Base-by-base conservation (phyloP, 805 yeast genomes). In the Grigorovia transvaalensis region DNA sequence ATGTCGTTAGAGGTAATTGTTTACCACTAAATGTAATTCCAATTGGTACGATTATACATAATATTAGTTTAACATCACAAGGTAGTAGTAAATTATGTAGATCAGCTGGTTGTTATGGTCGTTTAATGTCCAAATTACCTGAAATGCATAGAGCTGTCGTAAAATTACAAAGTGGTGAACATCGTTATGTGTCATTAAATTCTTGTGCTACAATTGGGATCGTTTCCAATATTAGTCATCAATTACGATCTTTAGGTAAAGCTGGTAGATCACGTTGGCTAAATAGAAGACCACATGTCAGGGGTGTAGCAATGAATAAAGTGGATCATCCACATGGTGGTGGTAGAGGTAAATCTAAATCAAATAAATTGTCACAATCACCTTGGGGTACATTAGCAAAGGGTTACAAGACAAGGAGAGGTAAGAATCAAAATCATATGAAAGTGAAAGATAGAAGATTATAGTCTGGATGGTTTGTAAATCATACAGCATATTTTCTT, bases 241-340 rank as follows among this genome's bases (percentile, higher is more conserved):
- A 86, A 71, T 87, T 88, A 59, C 79, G 81, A 56, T 79, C 86
- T 53, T 79, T 88, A 73, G 99, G 99, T 77, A 93, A 93, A 70
- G 99, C 99, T 23, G 99, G 99, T 63, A 81, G 97, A 71, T 76
- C 84, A 50, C 84, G 99, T 68, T 84, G 89, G 76, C 74, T 85
- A 66, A 99, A 98, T 57, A 83, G 85, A 63, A 82, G 98, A 71
- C 99, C 99, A 41, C 81, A 84, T 49, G 97, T 90, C 43, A 85
- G 99, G 75, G 99, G 99, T 79, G 87, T 88, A 61, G 98, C 99
- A 48, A 88, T 88, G 96, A 93, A 93, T 73, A 93, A 93, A 57
- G 81, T 83, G 67, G 97, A 93, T 71, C 99, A 93, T 75, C 99
- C 99, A 58, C 90, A 88, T 65, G 99, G 99, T 77, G 99, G 99